Evolutionary conservation across 257 asterid species (phyloP).

Genomic region (Catharanthus roseus): DNA sequence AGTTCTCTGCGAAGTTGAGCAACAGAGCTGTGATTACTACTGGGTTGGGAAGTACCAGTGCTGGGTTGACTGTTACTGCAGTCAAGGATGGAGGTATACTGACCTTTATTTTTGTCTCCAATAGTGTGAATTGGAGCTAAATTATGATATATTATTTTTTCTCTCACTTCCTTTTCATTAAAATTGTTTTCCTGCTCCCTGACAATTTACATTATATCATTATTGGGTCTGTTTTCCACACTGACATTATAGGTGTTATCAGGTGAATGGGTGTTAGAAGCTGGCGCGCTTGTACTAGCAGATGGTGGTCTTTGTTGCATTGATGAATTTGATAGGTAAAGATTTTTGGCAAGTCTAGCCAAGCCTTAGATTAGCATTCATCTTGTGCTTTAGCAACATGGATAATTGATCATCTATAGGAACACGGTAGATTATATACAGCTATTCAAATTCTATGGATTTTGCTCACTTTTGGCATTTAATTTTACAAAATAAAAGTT

Average conservation of each 20-base stretch:
- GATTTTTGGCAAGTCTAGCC: not conserved
- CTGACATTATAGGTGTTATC: conserved; percentile 20
- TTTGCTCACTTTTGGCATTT: not conserved
- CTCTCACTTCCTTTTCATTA: not conserved
- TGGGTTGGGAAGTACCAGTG: conserved; percentile 98
- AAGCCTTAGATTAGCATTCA: not conserved
- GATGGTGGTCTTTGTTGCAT: conserved; percentile 99
- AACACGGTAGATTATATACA: not conserved
- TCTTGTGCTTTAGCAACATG: not conserved
- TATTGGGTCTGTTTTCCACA: conserved; percentile 9
- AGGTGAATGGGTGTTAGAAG: conserved; percentile 99
- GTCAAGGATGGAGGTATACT: conserved; percentile 94
- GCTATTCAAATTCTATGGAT: not conserved
- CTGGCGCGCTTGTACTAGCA: conserved; percentile 97
- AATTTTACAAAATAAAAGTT: not conserved
- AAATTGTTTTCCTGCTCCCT: not conserved
- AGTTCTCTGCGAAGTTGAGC: conserved; percentile 93
- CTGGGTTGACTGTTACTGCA: conserved; percentile 99
- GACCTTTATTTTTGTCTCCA: not conserved
- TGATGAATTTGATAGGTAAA: conserved; percentile 94
- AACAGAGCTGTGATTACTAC: conserved; percentile 93
- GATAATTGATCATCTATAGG: not conserved
- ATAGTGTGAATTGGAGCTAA: not conserved
- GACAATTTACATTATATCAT: not conserved
- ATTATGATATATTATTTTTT: not conserved